Evolutionary conservation across 2,329 filamentous ascomycete species (phyloP).

Genomic region (Nemania diffusa): DNA sequence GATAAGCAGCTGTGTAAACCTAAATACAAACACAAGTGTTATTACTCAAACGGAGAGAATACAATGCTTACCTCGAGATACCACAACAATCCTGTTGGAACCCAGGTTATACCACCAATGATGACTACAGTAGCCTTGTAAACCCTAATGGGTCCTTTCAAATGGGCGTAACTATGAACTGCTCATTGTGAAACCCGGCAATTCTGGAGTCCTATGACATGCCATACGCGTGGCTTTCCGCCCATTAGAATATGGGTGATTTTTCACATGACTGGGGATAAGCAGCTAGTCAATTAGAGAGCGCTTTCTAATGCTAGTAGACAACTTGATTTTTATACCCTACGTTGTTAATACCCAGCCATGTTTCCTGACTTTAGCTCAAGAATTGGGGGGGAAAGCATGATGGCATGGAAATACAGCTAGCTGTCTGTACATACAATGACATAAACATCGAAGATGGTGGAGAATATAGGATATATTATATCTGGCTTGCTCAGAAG

Average conservation of each 20-base stretch:
- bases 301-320: background rate
- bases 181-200: too few relatives aligned
- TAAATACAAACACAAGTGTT: too few relatives aligned
- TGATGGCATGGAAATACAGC: constrained; percentile 65
- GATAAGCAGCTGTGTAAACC: too few relatives aligned
- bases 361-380: background rate
- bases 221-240: too few relatives aligned
- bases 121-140: too few relatives aligned
- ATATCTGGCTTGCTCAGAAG: constrained; percentile 76
- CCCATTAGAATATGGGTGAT: background rate
- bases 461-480: constrained; percentile 73
- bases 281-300: background rate
- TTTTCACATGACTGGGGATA: background rate
- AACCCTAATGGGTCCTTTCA: too few relatives aligned
- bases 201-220: too few relatives aligned
- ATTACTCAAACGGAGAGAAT: too few relatives aligned
- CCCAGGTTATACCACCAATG: too few relatives aligned
- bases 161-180: too few relatives aligned
- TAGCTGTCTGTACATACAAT: constrained; percentile 72
- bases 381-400: constrained; percentile 60
- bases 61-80: too few relatives aligned
- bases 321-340: background rate
- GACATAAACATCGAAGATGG: constrained; percentile 65
- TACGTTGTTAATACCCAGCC: background rate
- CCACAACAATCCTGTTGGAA: too few relatives aligned